Base-by-base conservation (phyloP, 176 grass and related monocot genomes). In the Secale cereale region DNA sequence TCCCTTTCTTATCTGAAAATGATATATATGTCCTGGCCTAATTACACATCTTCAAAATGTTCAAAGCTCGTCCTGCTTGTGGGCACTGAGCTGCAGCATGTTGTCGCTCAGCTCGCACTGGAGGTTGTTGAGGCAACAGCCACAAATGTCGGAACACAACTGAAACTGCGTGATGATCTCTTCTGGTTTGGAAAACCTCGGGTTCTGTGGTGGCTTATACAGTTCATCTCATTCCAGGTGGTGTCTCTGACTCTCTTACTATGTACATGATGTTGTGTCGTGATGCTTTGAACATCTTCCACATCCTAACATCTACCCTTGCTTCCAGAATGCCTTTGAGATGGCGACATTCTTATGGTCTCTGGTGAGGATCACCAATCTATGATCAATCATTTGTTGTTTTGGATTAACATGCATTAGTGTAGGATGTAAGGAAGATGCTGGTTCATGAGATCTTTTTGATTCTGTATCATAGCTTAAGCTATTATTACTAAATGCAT, bases 181-280 rank as follows among this genome's bases (percentile, higher is more conserved):
- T 95, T 95, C 87, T 95, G 89, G 93, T 98, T 98, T 95, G 91
- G 93, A 81, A 98, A 94, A 45, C 96, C 96, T 59, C 83, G 89
- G 79, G 77, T 98, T 15, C 81, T 98, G 35, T 92, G 91, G 90
- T 94, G 93, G 97, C 86, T 98, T 78, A 98, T 98, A 92, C 93
- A 98, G 78, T 95, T 98, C 89, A 98, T 98, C 70, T 98, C 97
- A 4, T 98, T 98, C 87, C 97, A 98, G 97, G 97, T 94, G 37
- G 92, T 36, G 61, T 65, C 29, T 71, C 20, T 76, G 46, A 35
- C 73, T 59, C 32, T 6, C 54, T 22, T 57, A 57, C 19, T 22
- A 22, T 66, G n/a, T 81, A 9, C 19, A 83, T 78, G 81, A 80
- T 50, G 22, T 85, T 68, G 10, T 63, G 4, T 10, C 87, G 29